Percentiles rank a stretch among this genome's conserved stretches.
Evolutionary conservation across 805 yeast species (phyloP).

Genomic region (Candida andamanensis): DNA sequence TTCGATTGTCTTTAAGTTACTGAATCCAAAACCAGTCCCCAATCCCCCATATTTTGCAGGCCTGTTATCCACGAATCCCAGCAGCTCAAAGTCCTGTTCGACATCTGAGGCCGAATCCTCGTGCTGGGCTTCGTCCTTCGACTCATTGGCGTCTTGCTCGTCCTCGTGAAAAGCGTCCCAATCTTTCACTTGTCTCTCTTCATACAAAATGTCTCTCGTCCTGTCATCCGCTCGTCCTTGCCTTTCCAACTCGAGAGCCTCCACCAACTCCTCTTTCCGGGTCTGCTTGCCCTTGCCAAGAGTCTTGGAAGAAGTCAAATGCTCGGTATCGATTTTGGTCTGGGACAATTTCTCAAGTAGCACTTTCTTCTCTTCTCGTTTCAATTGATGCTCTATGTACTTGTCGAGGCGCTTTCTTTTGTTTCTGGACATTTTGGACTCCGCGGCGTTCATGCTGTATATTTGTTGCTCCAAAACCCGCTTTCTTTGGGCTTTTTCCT

Average conservation of each 20-base stretch:
- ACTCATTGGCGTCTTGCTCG: conserved; percentile 11
- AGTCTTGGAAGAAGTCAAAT: conserved; percentile 66
- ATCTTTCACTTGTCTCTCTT: conserved; percentile 57
- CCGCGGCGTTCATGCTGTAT: conserved; percentile 50
- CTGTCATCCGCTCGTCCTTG: conserved; percentile 65
- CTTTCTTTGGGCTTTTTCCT: conserved; percentile 61
- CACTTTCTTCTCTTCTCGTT: conserved; percentile 79
- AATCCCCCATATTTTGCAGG: conserved; percentile 56
- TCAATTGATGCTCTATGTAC: conserved; percentile 85
- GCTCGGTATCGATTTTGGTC: conserved; percentile 64
- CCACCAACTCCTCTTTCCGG: conserved; percentile 61
- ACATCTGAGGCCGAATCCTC: conserved; percentile 18
- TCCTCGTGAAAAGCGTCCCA: conserved; percentile 46
- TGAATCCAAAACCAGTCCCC: conserved; percentile 69
- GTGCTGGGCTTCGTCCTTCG: conserved; percentile 15
- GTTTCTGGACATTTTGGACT: conserved; percentile 62
- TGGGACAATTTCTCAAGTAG: conserved; percentile 67
- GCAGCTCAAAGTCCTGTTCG: conserved; percentile 11
- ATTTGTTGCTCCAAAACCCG: conserved; percentile 56
- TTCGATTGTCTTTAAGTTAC: conserved; percentile 46
- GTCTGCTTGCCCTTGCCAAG: conserved; percentile 75
- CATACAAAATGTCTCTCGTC: conserved; percentile 62
- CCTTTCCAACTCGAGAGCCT: conserved; percentile 67
- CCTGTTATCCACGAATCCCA: conserved; percentile 60
- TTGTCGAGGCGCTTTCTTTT: conserved; percentile 81